Percentiles rank a stretch among this genome's conserved stretches.
phyloP scores from a whole-genome alignment of 2,329 filamentous ascomycete species.

The Fusarium sp. region DNA sequence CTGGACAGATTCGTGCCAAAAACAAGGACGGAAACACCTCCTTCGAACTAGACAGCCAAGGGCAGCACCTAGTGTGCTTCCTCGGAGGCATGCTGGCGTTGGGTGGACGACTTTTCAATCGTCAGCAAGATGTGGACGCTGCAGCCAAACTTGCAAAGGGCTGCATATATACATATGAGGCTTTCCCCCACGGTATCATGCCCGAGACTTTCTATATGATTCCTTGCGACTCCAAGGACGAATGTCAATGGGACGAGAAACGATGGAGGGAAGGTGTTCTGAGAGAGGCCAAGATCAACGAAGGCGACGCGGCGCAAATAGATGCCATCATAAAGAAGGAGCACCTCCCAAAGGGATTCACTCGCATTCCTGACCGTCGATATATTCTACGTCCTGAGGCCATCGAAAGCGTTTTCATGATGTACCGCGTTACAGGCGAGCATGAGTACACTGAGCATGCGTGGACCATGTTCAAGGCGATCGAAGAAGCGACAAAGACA shows the following conservation, averaged over 20 bases:
- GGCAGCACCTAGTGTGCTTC: conserved; percentile 63
- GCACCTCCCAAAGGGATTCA: conserved; percentile 68
- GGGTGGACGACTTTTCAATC: conserved; percentile 57
- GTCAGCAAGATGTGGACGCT: conserved; percentile 55
- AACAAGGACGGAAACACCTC: conserved; percentile 48
- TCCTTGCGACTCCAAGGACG: conserved; percentile 52
- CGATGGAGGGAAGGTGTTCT: conserved; percentile 51
- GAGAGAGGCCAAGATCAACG: conserved; percentile 40
- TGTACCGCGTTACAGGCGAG: conserved; percentile 64
- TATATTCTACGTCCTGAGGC: conserved; percentile 66
- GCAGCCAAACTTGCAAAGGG: conserved; percentile 61
- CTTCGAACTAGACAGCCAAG: conserved; percentile 49
- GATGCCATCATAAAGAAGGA: conserved; percentile 46
- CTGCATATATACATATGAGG: conserved; percentile 63
- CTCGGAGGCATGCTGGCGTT: conserved; percentile 63
- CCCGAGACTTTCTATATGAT: conserved; percentile 60
- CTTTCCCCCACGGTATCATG: conserved; percentile 63
- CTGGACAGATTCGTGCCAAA: conserved; percentile 53
- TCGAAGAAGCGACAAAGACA: conserved; percentile 60
- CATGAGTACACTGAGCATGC: conserved; percentile 60
- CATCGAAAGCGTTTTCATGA: conserved; percentile 65
- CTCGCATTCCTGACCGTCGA: conserved; percentile 61
- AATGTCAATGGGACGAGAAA: conserved; percentile 52
- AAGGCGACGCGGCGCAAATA: conserved; percentile 32
- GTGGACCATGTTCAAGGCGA: conserved; percentile 65